Evolutionary conservation across 106 monocot genomes (phyloP), one percentile per base, ranked within the genome.

Genomic region (Triglochin maritima): DNA sequence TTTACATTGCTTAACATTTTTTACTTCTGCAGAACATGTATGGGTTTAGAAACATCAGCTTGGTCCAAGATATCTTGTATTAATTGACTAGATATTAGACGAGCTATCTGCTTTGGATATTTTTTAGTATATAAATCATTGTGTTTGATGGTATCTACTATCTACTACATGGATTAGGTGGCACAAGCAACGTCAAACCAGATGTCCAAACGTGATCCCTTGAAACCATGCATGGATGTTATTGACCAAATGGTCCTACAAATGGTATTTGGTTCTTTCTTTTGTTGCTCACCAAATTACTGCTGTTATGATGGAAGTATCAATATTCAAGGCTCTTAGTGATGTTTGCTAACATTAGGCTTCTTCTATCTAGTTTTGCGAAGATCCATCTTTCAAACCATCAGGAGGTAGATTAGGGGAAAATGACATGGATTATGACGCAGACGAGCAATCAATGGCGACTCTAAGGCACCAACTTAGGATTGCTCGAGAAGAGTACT

Each of bases 371-470:
- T 70, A 96, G 95, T 74, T 96, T 45, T 59, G 65, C 47, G 95
- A 90, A 68, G 95, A 96, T 88, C 95, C 90, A 59, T 85, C 90
- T 71, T 90, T 96, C 72, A 96, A 90, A 67, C 90, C 95, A 60
- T 90, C 90, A 55, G 95, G 95, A 4, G 95, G 95, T 61, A 85
- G 90, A 83, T 71, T 96, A 56, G 95, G 95, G 6, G 90, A 90
- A 85, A 96, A 96, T 72, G 95, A 96, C 75, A 96, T 96, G 95
- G 95, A 96, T 53, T 96, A 96, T 80, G 95, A 96, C 68, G 90
- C 95, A 0, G 95, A 96, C 80, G 87, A 96, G 57, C 85, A 90
- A 73, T 83, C 95, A 56, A 96, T 96, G 95, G 95, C 95, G 65
- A 78, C 79, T 16, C 75, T 96, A 49, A 85, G 95, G 50, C 90